phyloP scores from a whole-genome alignment of 768 basidiomycete genomes.

The Cystofilobasidium bisporidii region DNA sequence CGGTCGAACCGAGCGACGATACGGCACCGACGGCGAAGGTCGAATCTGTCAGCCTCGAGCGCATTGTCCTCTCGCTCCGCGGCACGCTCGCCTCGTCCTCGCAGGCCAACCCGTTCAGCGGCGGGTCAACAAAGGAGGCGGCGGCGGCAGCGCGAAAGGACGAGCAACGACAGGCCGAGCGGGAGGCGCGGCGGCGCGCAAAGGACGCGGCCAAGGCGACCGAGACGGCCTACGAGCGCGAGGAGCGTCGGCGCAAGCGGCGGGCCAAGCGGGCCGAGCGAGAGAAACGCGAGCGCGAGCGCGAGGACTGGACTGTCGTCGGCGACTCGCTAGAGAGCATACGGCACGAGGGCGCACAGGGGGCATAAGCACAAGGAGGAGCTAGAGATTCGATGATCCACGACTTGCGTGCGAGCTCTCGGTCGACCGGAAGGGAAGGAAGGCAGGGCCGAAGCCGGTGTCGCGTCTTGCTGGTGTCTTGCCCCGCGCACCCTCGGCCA shows the following conservation, averaged over 20 bases:
- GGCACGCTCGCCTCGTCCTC: constrained; percentile 1
- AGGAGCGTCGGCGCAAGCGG: background rate
- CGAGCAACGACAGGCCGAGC: too few relatives aligned
- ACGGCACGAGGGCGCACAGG: background rate
- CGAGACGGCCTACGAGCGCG: background rate
- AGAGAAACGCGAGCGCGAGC: background rate
- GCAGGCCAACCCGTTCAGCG: too few relatives aligned
- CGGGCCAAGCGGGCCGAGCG: background rate
- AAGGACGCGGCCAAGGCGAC: background rate
- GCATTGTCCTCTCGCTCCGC: background rate
- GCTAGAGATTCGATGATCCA: too few relatives aligned
- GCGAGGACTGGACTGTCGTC: background rate
- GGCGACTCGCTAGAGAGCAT: background rate
- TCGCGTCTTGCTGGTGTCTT: too few relatives aligned
- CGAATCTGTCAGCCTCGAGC: constrained; percentile 14
- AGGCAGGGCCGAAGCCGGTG: too few relatives aligned
- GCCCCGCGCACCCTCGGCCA: too few relatives aligned
- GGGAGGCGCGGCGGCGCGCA: background rate
- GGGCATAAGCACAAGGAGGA: too few relatives aligned
- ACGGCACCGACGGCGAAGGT: too few relatives aligned
- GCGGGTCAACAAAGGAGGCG: background rate
- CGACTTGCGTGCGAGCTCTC: too few relatives aligned
- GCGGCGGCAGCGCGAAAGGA: background rate
- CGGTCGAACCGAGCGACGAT: too few relatives aligned
- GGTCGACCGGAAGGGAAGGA: too few relatives aligned